Base-by-base conservation (phyloP, 176 grass and related monocot species). In the Oryza meyeriana region DNA sequence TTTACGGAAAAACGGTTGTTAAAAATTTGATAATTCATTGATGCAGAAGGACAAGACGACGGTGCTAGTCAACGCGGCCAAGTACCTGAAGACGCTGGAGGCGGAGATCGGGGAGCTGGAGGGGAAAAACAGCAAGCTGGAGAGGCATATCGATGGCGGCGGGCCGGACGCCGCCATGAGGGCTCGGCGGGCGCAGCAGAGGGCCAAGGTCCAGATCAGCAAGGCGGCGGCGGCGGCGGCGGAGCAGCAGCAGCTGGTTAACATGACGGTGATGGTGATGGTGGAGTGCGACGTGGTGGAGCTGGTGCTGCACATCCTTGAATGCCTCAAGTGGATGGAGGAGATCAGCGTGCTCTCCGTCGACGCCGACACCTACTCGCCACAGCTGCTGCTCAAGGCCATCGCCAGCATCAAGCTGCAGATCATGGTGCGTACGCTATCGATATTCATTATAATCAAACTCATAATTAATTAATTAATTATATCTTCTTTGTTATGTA, bases 11-110 rank as follows among this genome's bases (percentile, higher is more conserved):
- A 29, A 50, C 0, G 3, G 4, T 34, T 35, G 35, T 31, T 34
- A 11, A 18, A 28, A 22, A 4, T 50, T 16, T 9, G 22, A 36
- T 32, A 33, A 29, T 27, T 26, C 25, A 44, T 26, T 4, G 2
- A 36, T 12, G 20, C 86, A 99, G 96, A 92, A 93, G 87, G 96
- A 99, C 87, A 99, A 95, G 79, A 93, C 91, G 66, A 91, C 93
- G 12, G 96, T 99, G 79, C 80, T 99, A 29, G 85, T 80, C 34
- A 88, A 91, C 80, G 69, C 96, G 9, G 84, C 85, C 48, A 91
- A 77, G 73, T 93, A 92, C 71, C 66, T 99, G 30, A 94, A 85
- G 76, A 72, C 69, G 30, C 67, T 99, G 57, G 83, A 89, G 88
- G 31, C 74, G 30, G 87, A 99, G 69, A 89, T 95, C 10, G 84